Conservation (phyloP, 2,329 filamentous ascomycete species). For the Pseudofabraea citricarpa region DNA sequence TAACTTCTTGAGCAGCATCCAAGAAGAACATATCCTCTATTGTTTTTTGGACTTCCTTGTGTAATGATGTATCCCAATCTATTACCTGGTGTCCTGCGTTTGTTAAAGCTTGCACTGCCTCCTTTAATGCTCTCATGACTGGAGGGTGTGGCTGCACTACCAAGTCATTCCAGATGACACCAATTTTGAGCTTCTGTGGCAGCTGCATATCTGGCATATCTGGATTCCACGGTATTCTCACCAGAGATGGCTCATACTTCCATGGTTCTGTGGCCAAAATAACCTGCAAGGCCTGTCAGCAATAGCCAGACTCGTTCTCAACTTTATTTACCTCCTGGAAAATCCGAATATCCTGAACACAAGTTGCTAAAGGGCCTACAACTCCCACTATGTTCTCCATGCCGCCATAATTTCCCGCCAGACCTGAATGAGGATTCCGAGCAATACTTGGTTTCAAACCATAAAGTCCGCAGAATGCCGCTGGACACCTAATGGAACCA, state of each 20-base stretch:
- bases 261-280: constrained; percentile 33
- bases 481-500: constrained; percentile 28
- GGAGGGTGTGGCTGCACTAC: constrained; percentile 1
- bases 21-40: background rate
- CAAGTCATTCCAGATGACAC: constrained; percentile 42
- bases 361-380: constrained; percentile 1
- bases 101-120: constrained; percentile 43
- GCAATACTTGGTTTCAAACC: constrained; percentile 3
- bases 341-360: background rate
- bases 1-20: background rate
- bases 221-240: constrained; percentile 43
- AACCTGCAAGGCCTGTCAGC: background rate
- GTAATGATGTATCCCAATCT: background rate
- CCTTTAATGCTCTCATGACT: constrained; percentile 41
- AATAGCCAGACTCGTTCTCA: no score
- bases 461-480: constrained; percentile 4
- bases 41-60: background rate
- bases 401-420: background rate
- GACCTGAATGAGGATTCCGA: background rate
- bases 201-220: constrained; percentile 14
- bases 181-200: constrained; percentile 48
- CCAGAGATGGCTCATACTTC: constrained; percentile 42
- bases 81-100: constrained; percentile 34
- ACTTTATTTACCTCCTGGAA: background rate
- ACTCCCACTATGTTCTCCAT: constrained; percentile 1